Evolutionary conservation across 495 filamentous ascomycete species (phyloP), one percentile per base, ranked within the genome.

Genomic region (Tuber microsphaerosporum): DNA sequence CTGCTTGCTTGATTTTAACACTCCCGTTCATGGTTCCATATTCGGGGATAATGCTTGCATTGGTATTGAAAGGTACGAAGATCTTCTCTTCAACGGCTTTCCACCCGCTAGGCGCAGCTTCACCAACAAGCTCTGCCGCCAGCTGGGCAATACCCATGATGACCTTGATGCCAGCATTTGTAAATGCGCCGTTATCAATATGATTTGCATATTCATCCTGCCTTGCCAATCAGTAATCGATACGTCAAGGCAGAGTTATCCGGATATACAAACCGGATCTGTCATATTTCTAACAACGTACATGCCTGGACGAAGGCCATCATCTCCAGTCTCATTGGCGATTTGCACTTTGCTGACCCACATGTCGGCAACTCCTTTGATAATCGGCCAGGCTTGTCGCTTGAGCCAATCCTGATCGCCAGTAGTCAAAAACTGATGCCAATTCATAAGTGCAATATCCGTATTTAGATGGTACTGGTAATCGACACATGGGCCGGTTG

Each of bases 131-230:
- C 26, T 84, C 76, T 45, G 89, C 88, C 79, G 91, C 88, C 7
- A 79, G 48, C 77, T 90, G 90, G 16, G 89, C 88, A 71, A 87
- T 84, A 8, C 76, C 84, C 75, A 88, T 86, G 22, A 87, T 91
- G 80, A 86, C 84, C 46, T 85, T 88, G 74, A 92, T 89, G 14
- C 91, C 84, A 0, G 90, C 88, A 85, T 92, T 91, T 1, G 92
- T 93, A 80, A 89, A 94, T 39, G 89, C 91, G 68, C 90, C 90
- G 37, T 92, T 91, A 79, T 91, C 87, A 31, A 91, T 83, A 44
- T 89, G 85, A 79, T 94, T 93, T 9, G 91, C 91, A 79, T 91
- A 92, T 83, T 92, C 91, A 80, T 92, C 91, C 84, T 89, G 74
- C 31, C 37, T 17, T 68, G 20, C 10, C 31, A 51, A 42, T 81